Evolutionary conservation across 75 land plant species (phyloP).

Genomic region (Selaginella moellendorffii): DNA sequence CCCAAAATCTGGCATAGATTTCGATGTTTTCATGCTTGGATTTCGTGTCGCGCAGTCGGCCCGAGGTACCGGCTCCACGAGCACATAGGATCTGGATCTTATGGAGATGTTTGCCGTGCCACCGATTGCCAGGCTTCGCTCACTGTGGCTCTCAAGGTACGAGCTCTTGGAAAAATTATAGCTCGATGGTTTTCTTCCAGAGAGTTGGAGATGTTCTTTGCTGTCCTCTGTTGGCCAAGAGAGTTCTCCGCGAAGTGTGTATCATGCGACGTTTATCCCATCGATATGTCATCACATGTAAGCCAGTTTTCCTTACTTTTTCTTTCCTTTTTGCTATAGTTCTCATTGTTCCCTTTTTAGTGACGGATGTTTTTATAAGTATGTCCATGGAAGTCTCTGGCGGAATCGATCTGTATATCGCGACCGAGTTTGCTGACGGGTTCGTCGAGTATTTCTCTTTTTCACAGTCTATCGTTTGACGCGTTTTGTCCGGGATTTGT

Average conservation of each 20-base stretch:
- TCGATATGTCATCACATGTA: slow-evolving; percentile 25
- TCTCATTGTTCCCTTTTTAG: slow-evolving; percentile 7
- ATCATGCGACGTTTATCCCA: slow-evolving; percentile 29
- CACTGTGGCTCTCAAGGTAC: slow-evolving; percentile 26
- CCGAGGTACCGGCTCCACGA: slow-evolving; percentile 21
- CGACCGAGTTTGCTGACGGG: slow-evolving; percentile 34
- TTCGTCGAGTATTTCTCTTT: neutral
- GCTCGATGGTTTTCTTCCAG: slow-evolving; percentile 14
- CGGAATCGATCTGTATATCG: slow-evolving; percentile 25
- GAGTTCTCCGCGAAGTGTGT: slow-evolving; percentile 31
- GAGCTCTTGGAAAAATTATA: neutral
- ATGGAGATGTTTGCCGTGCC: slow-evolving; percentile 33
- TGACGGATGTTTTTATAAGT: slow-evolving; percentile 22
- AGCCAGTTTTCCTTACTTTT: neutral
- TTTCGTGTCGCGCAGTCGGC: too few species aligned
- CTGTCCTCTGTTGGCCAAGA: slow-evolving; percentile 27
- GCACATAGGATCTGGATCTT: slow-evolving; percentile 27
- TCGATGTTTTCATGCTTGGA: too few species aligned
- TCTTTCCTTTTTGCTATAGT: too few species aligned
- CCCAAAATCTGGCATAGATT: too few species aligned
- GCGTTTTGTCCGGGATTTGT: too few species aligned
- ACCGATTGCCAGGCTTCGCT: slow-evolving; percentile 16
- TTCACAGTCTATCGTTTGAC: neutral
- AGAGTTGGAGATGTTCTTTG: slow-evolving; percentile 24
- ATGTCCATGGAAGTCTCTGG: slow-evolving; percentile 14